Percentiles rank a stretch among this genome's conserved stretches.
Evolutionary conservation across 2,329 filamentous ascomycete species (phyloP).

Genomic region (Claviceps purpurea): DNA sequence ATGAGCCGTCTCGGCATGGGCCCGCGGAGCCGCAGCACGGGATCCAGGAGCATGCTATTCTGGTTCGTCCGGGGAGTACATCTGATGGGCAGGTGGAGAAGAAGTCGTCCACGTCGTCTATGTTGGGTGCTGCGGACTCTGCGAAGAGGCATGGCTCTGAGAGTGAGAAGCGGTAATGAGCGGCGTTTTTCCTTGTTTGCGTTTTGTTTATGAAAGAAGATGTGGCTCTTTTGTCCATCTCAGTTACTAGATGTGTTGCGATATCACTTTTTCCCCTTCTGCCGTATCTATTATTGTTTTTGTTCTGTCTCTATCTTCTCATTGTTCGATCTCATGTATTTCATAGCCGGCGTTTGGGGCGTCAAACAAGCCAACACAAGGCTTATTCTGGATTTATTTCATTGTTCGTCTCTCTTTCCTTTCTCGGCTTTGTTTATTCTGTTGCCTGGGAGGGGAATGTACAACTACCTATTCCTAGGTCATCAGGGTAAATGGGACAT

Average conservation of each 20-base stretch:
- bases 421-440: neutral
- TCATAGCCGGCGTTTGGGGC: constrained; percentile 7
- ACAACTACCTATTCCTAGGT: too few relatives aligned
- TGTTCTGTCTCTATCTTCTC: neutral
- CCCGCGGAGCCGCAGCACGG: constrained; percentile 54
- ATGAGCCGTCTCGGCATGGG: constrained; percentile 43
- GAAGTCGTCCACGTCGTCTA: constrained; percentile 7
- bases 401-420: neutral
- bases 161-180: constrained; percentile 5
- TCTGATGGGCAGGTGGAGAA: constrained; percentile 8
- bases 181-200: neutral
- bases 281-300: neutral
- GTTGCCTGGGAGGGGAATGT: too few relatives aligned
- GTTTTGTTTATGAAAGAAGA: too few relatives aligned
- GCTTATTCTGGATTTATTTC: neutral
- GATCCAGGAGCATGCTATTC: constrained; percentile 48
- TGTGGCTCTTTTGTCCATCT: too few relatives aligned
- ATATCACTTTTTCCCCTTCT: too few relatives aligned
- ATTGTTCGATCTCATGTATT: neutral
- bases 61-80: constrained; percentile 18
- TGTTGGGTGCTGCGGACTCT: constrained; percentile 4
- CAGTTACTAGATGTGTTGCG: too few relatives aligned
- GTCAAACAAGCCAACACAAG: too few relatives aligned
- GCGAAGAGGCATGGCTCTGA: neutral
- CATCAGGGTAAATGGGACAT: too few relatives aligned